These are phyloP conservation scores for Solanum habrochaites DNA, from an alignment of 257 asterid species.

Conservation along the genomic window DNA sequence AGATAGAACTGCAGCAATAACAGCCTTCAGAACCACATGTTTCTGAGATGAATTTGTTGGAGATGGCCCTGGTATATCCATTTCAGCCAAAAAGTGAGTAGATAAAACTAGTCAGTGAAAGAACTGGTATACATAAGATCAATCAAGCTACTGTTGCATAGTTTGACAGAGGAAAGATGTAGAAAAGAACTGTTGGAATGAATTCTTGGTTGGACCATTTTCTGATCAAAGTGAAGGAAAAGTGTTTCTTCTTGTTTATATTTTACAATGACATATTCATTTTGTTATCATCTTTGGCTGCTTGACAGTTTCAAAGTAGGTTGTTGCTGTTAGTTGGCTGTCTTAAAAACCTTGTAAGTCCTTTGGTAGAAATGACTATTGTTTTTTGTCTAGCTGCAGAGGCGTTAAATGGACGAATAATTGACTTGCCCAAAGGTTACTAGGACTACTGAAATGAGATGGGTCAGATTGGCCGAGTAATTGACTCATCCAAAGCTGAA, in stretches of 20 bases:
- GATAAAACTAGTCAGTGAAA: not conserved
- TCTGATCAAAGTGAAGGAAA: not conserved
- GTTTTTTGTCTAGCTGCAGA: not conserved
- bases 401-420: not conserved
- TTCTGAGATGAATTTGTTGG: conserved; percentile 17
- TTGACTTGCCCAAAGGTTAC: not conserved
- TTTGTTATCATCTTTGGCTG: not conserved
- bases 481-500: not conserved
- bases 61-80: not conserved
- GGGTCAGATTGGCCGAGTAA: not conserved
- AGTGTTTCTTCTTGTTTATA: not conserved
- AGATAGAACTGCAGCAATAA: conserved; percentile 34
- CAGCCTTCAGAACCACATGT: conserved; percentile 18
- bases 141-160: not conserved
- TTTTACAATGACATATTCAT: not conserved
- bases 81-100: not conserved
- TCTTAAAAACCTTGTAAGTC: not conserved
- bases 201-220: not conserved
- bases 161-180: not conserved
- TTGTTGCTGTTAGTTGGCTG: conserved; percentile 6
- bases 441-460: not conserved
- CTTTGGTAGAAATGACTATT: not conserved
- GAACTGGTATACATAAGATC: not conserved
- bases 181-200: not conserved
- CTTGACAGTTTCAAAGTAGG: conserved; percentile 8